Evolutionary conservation across 2,329 filamentous ascomycete species (phyloP).

Genomic region (Madurella fahalii): DNA sequence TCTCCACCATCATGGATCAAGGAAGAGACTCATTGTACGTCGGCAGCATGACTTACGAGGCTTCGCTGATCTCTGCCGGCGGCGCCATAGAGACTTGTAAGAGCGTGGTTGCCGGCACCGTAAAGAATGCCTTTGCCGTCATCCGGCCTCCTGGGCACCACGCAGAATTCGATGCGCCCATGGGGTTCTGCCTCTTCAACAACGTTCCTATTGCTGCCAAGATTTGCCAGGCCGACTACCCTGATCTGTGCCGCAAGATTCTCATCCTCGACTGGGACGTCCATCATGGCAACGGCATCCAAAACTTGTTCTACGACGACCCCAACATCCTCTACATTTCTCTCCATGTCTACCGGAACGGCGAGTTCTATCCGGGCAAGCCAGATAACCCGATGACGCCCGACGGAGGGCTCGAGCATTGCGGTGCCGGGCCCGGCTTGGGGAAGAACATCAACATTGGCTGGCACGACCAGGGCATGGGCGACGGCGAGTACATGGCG

Average conservation of each 20-base stretch:
- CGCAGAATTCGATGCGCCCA: slow-evolving; percentile 77
- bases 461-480: slow-evolving; percentile 74
- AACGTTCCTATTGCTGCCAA: slow-evolving; percentile 92
- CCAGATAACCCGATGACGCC: slow-evolving; percentile 54
- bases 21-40: slow-evolving; percentile 77
- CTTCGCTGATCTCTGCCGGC: slow-evolving; percentile 78
- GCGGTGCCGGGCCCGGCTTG: slow-evolving; percentile 50
- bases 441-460: slow-evolving; percentile 65
- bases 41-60: slow-evolving; percentile 74
- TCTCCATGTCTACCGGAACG: slow-evolving; percentile 80
- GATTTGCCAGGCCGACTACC: slow-evolving; percentile 78
- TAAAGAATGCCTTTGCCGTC: slow-evolving; percentile 94
- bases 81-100: slow-evolving; percentile 95
- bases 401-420: slow-evolving; percentile 59
- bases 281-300: slow-evolving; percentile 83
- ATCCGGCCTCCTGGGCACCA: slow-evolving; percentile 95
- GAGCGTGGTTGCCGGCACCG: slow-evolving; percentile 74
- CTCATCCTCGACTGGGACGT: slow-evolving; percentile 91
- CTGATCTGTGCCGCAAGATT: slow-evolving; percentile 78
- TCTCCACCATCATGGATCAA: slow-evolving; percentile 59
- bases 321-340: slow-evolving; percentile 96
- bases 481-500: slow-evolving; percentile 93
- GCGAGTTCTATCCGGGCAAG: slow-evolving; percentile 76
- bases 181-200: slow-evolving; percentile 97
- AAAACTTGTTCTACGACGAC: slow-evolving; percentile 93